phyloP scores from a whole-genome alignment of 768 basidiomycete genomes.

The Pholiota microspora region DNA sequence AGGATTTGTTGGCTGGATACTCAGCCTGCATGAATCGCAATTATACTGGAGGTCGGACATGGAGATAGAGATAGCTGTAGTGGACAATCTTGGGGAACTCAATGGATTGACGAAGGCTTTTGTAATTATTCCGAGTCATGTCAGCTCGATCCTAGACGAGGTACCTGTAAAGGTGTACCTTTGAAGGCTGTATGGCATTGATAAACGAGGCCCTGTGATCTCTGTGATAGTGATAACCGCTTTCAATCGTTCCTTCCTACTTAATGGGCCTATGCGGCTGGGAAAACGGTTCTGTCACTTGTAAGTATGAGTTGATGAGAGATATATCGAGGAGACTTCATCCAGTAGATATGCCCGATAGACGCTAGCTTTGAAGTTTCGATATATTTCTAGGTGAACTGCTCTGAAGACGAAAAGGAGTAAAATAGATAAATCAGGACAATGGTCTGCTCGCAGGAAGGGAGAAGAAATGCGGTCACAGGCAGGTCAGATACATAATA shows the following conservation, averaged over 20 bases:
- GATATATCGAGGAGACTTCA: too few relatives aligned
- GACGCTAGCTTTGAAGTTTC: too few relatives aligned
- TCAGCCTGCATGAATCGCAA: constrained; percentile 4
- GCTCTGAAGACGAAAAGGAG: neutral
- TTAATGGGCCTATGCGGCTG: neutral
- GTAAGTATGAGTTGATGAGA: neutral
- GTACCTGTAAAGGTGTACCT: neutral
- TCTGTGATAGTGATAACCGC: constrained; percentile 5
- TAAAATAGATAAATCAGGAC: too few relatives aligned
- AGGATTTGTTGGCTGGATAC: constrained; percentile 3
- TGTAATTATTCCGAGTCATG: neutral
- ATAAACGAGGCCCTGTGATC: too few relatives aligned
- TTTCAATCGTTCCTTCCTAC: neutral
- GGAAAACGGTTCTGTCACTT: neutral
- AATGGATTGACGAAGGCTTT: neutral
- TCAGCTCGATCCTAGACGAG: neutral
- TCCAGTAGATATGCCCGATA: too few relatives aligned
- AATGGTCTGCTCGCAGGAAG: too few relatives aligned
- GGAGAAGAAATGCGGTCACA: too few relatives aligned
- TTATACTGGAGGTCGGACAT: constrained; percentile 3
- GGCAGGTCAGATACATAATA: too few relatives aligned
- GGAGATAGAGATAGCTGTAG: neutral
- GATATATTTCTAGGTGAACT: too few relatives aligned
- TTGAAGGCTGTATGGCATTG: too few relatives aligned
- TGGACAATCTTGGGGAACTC: too few relatives aligned